Conservation (phyloP, 2,329 filamentous ascomycete genomes). For the Diaporthe australafricana region DNA sequence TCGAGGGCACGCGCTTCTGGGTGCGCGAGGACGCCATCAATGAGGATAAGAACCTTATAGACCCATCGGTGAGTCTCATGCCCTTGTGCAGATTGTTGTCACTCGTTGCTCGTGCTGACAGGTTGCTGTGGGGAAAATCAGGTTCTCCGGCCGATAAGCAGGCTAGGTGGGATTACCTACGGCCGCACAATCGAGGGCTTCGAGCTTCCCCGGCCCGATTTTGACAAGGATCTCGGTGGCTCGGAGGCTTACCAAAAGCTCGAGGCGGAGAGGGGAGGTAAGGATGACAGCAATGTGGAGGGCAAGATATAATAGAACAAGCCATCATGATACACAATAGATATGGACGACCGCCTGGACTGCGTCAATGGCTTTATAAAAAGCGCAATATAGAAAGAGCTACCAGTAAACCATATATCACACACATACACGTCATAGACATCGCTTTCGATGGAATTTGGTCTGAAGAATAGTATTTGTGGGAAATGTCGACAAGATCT, state of each 20-base stretch:
- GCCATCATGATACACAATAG: neutral
- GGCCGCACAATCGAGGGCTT: constrained; percentile 75
- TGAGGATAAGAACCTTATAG: constrained; percentile 78
- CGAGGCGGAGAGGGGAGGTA: constrained; percentile 49
- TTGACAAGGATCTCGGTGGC: constrained; percentile 62
- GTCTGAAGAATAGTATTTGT: neutral
- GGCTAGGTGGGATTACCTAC: constrained; percentile 90
- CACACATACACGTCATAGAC: neutral
- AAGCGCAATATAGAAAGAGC: neutral
- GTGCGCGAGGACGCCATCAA: constrained; percentile 89
- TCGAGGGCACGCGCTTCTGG: constrained; percentile 92
- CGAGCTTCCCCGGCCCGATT: constrained; percentile 76
- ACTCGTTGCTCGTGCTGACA: neutral
- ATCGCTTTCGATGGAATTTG: too few species aligned
- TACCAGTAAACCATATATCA: neutral
- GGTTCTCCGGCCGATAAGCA: constrained; percentile 79
- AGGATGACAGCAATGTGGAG: neutral
- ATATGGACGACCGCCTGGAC: neutral
- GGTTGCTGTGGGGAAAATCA: constrained; percentile 42
- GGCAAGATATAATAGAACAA: constrained; percentile 25
- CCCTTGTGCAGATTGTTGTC: neutral
- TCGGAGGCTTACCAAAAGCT: constrained; percentile 69
- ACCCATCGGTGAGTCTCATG: constrained; percentile 68
- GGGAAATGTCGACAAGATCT: neutral
- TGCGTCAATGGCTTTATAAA: neutral